Evolutionary conservation across 1,284 basidiomycete genomes (phyloP).

Genomic region (Paramarasmius palmivorus): DNA sequence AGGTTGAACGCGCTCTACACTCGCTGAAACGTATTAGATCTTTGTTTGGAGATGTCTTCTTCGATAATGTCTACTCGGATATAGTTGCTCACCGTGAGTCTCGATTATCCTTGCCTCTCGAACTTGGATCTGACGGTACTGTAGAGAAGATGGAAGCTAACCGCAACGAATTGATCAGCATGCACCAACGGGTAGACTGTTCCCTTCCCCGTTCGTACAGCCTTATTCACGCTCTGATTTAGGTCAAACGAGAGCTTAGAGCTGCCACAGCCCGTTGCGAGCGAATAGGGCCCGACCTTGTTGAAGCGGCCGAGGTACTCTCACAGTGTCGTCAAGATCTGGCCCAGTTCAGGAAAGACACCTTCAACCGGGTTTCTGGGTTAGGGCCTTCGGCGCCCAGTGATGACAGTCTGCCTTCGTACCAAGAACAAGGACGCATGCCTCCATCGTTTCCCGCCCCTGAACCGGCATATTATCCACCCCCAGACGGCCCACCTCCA

Average conservation of each 20-base stretch:
- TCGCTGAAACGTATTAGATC: slow-evolving; percentile 22
- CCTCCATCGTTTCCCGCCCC: background rate
- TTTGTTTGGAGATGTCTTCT: slow-evolving; percentile 39
- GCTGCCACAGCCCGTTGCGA: slow-evolving; percentile 30
- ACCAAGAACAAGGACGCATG: background rate
- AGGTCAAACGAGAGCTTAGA: slow-evolving; percentile 35
- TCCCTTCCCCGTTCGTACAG: too few relatives aligned
- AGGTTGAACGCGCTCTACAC: background rate
- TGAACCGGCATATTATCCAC: background rate
- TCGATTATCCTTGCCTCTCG: slow-evolving; percentile 1
- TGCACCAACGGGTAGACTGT: slow-evolving; percentile 3
- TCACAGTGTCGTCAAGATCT: slow-evolving; percentile 31
- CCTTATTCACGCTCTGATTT: background rate
- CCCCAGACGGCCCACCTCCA: background rate
- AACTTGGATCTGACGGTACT: slow-evolving; percentile 11
- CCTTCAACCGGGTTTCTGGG: slow-evolving; percentile 32
- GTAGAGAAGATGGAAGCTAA: slow-evolving; percentile 36
- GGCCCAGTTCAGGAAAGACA: slow-evolving; percentile 31
- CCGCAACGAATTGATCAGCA: slow-evolving; percentile 3
- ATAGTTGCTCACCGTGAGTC: slow-evolving; percentile 37
- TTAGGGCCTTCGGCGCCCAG: background rate
- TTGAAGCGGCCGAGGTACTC: slow-evolving; percentile 30
- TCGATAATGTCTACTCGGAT: slow-evolving; percentile 42
- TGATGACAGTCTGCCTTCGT: slow-evolving; percentile 4
- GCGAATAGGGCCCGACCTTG: slow-evolving; percentile 32